Conservation (phyloP, 148 eudicot genomes). For the Persicaria maculosa region DNA sequence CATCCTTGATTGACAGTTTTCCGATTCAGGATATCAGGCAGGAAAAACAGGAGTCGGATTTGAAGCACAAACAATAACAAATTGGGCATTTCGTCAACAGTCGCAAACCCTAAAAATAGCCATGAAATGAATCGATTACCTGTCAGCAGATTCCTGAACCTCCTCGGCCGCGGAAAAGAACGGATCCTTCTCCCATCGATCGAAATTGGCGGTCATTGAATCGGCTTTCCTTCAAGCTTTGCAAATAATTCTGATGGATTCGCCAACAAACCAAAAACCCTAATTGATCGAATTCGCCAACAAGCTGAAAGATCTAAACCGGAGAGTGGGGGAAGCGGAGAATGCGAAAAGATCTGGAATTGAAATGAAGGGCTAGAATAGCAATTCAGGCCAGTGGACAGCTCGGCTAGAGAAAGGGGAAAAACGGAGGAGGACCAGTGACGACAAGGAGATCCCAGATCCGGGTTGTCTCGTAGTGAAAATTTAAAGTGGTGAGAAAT, state of each 20-base stretch:
- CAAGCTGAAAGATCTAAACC: not conserved
- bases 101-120: not conserved
- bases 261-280: not conserved
- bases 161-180: conserved; percentile 7
- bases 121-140: not conserved
- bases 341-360: not conserved
- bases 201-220: conserved; percentile 30
- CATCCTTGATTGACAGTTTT: conserved; percentile 41
- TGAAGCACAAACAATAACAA: not conserved
- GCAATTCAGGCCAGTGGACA: not conserved
- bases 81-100: not conserved
- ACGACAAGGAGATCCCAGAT: not conserved
- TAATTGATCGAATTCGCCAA: not conserved
- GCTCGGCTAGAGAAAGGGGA: not conserved
- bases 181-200: conserved; percentile 10
- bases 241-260: not conserved
- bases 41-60: not conserved
- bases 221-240: not conserved
- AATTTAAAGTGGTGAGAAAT: not conserved
- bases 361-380: not conserved
- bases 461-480: not conserved
- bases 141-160: conserved; percentile 9
- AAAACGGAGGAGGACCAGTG: conserved; percentile 5
- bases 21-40: not conserved
- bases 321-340: not conserved